A percentile compares a stretch with the other conserved stretches of the same genome.
Evolutionary conservation across 345 rosid species (phyloP).

Genomic region (Eutrema heterophyllum): DNA sequence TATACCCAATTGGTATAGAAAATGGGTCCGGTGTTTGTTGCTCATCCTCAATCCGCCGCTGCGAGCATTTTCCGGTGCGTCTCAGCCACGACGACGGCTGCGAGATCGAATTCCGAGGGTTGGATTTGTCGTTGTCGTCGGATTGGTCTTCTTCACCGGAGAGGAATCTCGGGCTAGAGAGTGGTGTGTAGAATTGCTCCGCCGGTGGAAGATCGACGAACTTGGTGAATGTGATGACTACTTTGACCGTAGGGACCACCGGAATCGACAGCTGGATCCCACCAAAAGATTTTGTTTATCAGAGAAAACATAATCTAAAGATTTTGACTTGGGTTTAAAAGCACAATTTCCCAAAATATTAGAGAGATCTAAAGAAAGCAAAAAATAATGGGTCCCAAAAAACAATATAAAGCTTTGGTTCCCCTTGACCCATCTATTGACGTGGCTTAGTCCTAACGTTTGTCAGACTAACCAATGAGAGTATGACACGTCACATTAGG

Average conservation of each 20-base stretch:
- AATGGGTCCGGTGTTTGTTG: constrained; percentile 55
- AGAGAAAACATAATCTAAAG: neutral
- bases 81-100: constrained; percentile 52
- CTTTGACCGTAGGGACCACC: constrained; percentile 93
- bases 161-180: constrained; percentile 72
- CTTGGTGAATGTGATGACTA: constrained; percentile 91
- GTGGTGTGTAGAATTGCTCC: constrained; percentile 86
- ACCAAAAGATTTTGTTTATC: constrained; percentile 24
- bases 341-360: constrained; percentile 28
- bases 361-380: constrained; percentile 3
- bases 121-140: constrained; percentile 35
- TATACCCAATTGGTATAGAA: constrained; percentile 76
- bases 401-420: constrained; percentile 7
- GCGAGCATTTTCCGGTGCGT: constrained; percentile 39
- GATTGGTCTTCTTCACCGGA: constrained; percentile 23
- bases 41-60: constrained; percentile 32
- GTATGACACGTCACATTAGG: neutral
- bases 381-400: constrained; percentile 1
- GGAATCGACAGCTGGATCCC: constrained; percentile 87
- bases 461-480: neutral
- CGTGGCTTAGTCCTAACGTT: constrained; percentile 6
- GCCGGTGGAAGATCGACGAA: constrained; percentile 73
- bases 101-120: constrained; percentile 24
- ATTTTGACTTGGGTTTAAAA: constrained; percentile 18
- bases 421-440: neutral